Base-by-base conservation (phyloP, 805 yeast species). In the Myxozyma melibiosi region DNA sequence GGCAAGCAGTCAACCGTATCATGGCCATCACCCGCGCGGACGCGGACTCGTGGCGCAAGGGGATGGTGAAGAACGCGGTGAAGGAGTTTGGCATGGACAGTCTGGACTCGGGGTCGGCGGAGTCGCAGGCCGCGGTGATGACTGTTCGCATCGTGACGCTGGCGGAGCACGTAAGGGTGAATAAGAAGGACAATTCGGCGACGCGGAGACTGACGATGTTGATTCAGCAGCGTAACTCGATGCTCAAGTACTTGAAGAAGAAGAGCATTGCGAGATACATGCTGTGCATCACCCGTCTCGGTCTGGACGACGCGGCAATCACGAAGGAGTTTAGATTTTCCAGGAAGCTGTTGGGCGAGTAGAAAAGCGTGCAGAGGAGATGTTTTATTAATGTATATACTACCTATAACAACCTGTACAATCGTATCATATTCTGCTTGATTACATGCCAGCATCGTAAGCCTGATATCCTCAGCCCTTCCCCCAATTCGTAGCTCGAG, bases 91-190 rank as follows among this genome's bases (percentile, higher is more conserved):
- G 83, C 65, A 79, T 96, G 67, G 78, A 80, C 62, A 90, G 84
- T 44, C 96, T 96, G 52, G 98, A 94, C 71, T 88, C 97, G 0
- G 97, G 96, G 2, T 88, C 96, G 1, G 84, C 96, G 52, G 98
- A 92, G 74, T 97, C 91, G 25, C 97, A 91, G 73, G 97, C 98
- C 1, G 98, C 97, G 2, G 80, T 88, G 27, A 75, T 85, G 75
- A 90, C 98, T 0, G 85, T 89, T 47, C 82, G 82, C 67, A 89
- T 94, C 65, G 88, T 86, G 64, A 84, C 82, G 63, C 76, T 88
- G 61, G 88, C 88, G 76, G 80, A 82, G 42, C 97, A 91, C 68
- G 79, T 87, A 54, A 78, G 80, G 65, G 78, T 81, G 49, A 78
- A 84, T 69, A 85, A 83, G 64, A 86, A 90, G 70, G 98, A 92